Evolutionary conservation across 2,329 filamentous ascomycete genomes (phyloP), one percentile per base, ranked within the genome.

Genomic region (Ophiostoma tasmaniense): DNA sequence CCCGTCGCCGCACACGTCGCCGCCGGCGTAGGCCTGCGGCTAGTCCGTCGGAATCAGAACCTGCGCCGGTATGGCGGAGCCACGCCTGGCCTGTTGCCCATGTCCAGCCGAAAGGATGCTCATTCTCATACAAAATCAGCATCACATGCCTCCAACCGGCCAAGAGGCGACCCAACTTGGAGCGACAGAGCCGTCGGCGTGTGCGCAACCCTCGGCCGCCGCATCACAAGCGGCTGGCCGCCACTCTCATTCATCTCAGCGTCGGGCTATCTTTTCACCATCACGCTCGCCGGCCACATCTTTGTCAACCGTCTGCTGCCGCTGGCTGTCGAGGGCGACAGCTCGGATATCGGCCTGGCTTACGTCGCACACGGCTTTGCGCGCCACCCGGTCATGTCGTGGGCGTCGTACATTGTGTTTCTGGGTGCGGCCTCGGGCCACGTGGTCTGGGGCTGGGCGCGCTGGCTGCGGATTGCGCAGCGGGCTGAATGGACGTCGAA

Each of bases 291-390:
- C 0, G 87, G 87, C 6, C 94, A 98, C 78, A 84, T 89, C 2
- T 85, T 88, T 71, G 83, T 93, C 70, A 96, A 96, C 77, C 87
- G 94, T 42, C 79, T 87, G 2, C 81, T 96, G 33, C 94, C 95
- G 1, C 78, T 93, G 42, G 81, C 86, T 35, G 85, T 92, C 62
- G 91, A 96, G 68, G 93, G 93, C 7, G 92, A 93, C 70, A 93
- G 89, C 74, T 91, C 91, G n/a, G 89, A 94, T 68, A 89, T 97
- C 55, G 91, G 91, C 0, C 81, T 98, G 14, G 89, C 87, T 14
- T 98, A 91, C 77, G 89, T 97, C 8, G 87, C 89, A 14, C 93
- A 98, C 78, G 92, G 91, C 2, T 95, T 97, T 75, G 88, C 90
- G 37, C 84, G 86, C 17, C 89, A 91, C 74, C 88, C 89, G 0